These are phyloP conservation scores for Aspergillus hancockii DNA, from an alignment of 495 filamentous ascomycete species.

Conservation along the genomic window DNA sequence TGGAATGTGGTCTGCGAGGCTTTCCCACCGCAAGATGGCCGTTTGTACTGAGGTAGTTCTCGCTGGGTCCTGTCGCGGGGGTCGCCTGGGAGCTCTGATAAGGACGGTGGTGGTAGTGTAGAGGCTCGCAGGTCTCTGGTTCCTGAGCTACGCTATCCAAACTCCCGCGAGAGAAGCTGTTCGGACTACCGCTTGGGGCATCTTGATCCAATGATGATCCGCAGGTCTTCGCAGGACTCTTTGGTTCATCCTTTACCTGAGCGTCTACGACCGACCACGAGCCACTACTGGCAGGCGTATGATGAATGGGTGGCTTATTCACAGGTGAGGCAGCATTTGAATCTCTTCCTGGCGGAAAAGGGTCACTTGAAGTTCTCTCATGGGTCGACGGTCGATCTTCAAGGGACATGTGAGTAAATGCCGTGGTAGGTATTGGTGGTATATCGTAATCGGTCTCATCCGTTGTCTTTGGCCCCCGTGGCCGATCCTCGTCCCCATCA, in stretches of 20 bases:
- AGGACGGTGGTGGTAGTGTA: constrained; percentile 54
- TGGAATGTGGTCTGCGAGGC: constrained; percentile 66
- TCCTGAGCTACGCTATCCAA: constrained; percentile 37
- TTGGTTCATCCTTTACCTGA: constrained; percentile 26
- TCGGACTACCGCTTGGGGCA: constrained; percentile 25
- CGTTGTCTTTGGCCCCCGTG: constrained; percentile 33
- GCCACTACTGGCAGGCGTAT: constrained; percentile 41
- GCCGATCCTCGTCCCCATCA: constrained; percentile 33
- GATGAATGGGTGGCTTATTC: constrained; percentile 18
- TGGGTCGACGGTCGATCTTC: constrained; percentile 36
- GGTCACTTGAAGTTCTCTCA: constrained; percentile 43
- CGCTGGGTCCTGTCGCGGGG: constrained; percentile 19
- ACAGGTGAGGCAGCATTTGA: constrained; percentile 28
- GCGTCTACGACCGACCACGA: constrained; percentile 44
- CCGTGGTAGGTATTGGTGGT: constrained; percentile 25
- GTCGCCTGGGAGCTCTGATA: constrained; percentile 24
- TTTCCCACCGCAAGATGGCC: constrained; percentile 59
- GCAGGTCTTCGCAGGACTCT: constrained; percentile 25
- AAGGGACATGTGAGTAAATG: constrained; percentile 34
- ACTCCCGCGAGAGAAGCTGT: constrained; percentile 42
- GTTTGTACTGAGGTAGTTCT: constrained; percentile 35
- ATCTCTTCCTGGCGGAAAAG: constrained; percentile 44
- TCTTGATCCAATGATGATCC: constrained; percentile 29
- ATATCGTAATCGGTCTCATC: constrained; percentile 33
- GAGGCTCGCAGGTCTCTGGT: constrained; percentile 44